These are phyloP conservation scores for Cercospora sesami DNA, from an alignment of 2,329 filamentous ascomycete species.

Conservation along the genomic window DNA sequence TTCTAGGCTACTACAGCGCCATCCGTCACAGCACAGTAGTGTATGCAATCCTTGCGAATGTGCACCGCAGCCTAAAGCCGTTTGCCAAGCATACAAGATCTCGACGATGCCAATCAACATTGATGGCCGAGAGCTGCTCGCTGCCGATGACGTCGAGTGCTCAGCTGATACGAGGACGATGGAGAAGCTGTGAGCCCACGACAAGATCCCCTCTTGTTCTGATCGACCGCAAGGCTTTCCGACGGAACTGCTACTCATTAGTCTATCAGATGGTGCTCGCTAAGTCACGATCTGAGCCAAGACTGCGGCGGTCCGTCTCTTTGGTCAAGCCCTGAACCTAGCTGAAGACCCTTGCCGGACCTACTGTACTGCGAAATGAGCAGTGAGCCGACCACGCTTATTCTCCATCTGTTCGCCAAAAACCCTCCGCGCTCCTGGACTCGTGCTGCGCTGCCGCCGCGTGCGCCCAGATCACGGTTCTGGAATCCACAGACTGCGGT, in stretches of 20 bases:
- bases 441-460: neutral
- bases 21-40: neutral
- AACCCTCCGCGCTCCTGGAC: neutral
- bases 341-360: neutral
- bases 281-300: neutral
- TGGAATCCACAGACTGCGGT: neutral
- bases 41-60: neutral
- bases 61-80: neutral
- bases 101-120: neutral
- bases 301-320: neutral
- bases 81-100: neutral
- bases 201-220: neutral
- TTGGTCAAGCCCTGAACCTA: neutral
- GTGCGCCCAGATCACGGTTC: neutral
- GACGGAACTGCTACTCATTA: neutral
- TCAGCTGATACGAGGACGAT: neutral
- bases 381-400: neutral
- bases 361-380: neutral
- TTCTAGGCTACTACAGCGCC: neutral
- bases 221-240: neutral
- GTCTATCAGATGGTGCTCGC: neutral
- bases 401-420: neutral
- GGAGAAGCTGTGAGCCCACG: neutral
- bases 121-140: neutral
- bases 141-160: neutral